Conservation (phyloP, 129 eudicot species). For the Glebionis coronaria region DNA sequence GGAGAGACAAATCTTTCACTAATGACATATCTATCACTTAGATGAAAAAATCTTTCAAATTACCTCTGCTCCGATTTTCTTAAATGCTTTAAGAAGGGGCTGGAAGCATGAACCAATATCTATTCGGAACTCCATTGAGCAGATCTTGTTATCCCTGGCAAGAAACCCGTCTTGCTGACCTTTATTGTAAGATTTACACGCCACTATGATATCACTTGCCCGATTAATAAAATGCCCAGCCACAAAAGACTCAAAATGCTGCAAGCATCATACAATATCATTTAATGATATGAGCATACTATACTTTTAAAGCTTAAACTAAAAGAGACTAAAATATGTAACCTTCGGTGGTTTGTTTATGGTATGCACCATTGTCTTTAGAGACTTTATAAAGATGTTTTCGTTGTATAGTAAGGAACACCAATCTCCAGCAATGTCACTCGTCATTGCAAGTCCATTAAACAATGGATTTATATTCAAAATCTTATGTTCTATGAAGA, state of each 20-base stretch:
- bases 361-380: slow-evolving; percentile 45
- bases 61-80: slow-evolving; percentile 28
- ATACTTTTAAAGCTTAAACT: too few species aligned
- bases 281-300: background rate
- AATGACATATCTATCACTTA: too few species aligned
- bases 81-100: slow-evolving; percentile 35
- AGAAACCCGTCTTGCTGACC: slow-evolving; percentile 51
- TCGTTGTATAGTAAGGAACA: slow-evolving; percentile 42
- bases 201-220: slow-evolving; percentile 45
- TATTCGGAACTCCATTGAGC: slow-evolving; percentile 38
- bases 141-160: slow-evolving; percentile 33
- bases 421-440: slow-evolving; percentile 14
- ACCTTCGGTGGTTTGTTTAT: slow-evolving; percentile 64
- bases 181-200: slow-evolving; percentile 51
- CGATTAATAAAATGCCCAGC: slow-evolving; percentile 44
- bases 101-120: slow-evolving; percentile 31
- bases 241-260: slow-evolving; percentile 65
- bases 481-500: background rate
- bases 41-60: too few species aligned
- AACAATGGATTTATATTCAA: background rate
- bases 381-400: slow-evolving; percentile 27
- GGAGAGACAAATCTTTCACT: too few species aligned
- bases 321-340: background rate
- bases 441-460: background rate
- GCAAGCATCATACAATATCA: slow-evolving; percentile 12